These are phyloP conservation scores for Thyridium curvatum DNA, from an alignment of 2,329 filamentous ascomycete genomes.

Conservation along the genomic window DNA sequence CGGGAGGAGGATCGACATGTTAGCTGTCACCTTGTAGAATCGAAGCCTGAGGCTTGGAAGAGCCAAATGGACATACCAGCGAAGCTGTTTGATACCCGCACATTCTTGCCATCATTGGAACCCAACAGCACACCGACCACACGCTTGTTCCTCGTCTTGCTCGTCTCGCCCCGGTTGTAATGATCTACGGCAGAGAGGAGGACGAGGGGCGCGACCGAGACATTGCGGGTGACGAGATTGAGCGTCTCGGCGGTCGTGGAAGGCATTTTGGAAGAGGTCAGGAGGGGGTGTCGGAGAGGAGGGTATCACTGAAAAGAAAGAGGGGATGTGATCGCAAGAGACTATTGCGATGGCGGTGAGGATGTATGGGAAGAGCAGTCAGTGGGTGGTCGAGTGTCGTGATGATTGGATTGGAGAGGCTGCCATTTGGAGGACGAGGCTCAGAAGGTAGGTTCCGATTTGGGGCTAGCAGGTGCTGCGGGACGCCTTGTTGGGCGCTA, in stretches of 20 bases:
- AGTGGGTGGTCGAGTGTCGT: background rate
- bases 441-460: constrained; percentile 1
- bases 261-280: constrained; percentile 60
- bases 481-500: background rate
- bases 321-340: background rate
- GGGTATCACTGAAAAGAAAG: too few species aligned
- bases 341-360: background rate
- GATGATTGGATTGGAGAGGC: background rate
- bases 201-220: constrained; percentile 95
- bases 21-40: constrained; percentile 3
- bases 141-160: constrained; percentile 75
- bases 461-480: background rate
- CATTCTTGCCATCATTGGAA: constrained; percentile 93
- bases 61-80: constrained; percentile 56
- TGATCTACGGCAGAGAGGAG: constrained; percentile 97
- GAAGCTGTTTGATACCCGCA: constrained; percentile 98
- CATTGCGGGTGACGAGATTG: constrained; percentile 87
- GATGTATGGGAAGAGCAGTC: background rate
- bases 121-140: constrained; percentile 93
- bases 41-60: constrained; percentile 3
- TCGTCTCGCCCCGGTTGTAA: constrained; percentile 86
- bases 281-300: background rate
- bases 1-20: constrained; percentile 4
- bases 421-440: background rate
- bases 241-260: constrained; percentile 95